Evolutionary conservation across 225 moss, liverwort and hornwort species (phyloP).

Genomic region (Pseudoscleropodium purum): DNA sequence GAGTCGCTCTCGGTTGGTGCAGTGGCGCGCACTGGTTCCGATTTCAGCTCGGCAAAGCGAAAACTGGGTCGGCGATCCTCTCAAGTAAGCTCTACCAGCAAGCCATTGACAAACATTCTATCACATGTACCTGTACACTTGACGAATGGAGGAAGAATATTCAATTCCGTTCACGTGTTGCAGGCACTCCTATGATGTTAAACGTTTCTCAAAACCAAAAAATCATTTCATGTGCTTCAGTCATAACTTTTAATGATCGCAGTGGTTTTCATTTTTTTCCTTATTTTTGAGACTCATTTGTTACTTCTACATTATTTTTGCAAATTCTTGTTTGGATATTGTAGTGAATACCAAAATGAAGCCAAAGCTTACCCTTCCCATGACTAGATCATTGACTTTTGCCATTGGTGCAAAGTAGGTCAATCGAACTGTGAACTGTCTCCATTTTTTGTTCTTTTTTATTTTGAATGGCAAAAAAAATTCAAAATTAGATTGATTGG

Average conservation of each 20-base stretch:
- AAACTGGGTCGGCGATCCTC: slow-evolving; percentile 34
- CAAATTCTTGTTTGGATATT: not conserved
- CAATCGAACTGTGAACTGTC: not conserved
- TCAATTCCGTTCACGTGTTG: not conserved
- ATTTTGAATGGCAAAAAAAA: not conserved
- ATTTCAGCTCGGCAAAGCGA: slow-evolving; percentile 19
- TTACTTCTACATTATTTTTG: not conserved
- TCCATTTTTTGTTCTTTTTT: not conserved
- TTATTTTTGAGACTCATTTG: not conserved
- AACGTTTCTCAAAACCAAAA: not conserved
- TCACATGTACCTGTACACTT: not conserved
- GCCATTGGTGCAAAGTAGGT: not conserved
- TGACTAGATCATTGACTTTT: not conserved
- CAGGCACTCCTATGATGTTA: not conserved
- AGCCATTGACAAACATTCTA: not conserved
- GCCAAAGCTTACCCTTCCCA: not conserved
- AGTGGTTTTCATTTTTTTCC: not conserved
- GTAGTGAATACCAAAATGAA: not conserved
- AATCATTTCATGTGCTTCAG: not conserved
- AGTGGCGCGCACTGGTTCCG: slow-evolving; percentile 12
- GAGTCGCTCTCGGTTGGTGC: slow-evolving; percentile 21
- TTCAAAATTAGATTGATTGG: not conserved
- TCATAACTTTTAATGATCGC: not conserved
- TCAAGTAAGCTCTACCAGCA: slow-evolving; percentile 23
- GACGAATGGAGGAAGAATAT: not conserved